phyloP scores from a whole-genome alignment of 2,329 filamentous ascomycete species.

The Cercospora sesami region DNA sequence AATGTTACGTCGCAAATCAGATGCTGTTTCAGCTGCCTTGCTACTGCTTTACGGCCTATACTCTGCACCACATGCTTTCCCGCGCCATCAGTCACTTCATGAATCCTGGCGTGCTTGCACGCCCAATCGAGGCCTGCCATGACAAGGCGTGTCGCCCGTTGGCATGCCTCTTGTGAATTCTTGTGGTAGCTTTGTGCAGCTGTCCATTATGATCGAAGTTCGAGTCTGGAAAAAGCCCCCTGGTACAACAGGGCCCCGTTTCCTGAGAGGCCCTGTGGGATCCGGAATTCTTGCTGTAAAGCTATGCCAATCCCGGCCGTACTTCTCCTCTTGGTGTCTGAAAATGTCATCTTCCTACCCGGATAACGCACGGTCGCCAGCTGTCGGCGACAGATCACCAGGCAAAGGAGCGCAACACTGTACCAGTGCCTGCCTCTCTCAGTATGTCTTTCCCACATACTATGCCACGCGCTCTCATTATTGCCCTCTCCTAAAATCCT shows the following conservation, averaged over 20 bases:
- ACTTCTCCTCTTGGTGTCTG: not conserved
- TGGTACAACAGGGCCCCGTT: not conserved
- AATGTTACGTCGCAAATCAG: not conserved
- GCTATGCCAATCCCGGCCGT: not conserved
- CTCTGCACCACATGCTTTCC: not conserved
- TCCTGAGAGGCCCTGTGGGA: not conserved
- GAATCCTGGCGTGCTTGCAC: not conserved
- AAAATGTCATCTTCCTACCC: not conserved
- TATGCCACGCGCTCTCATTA: not conserved
- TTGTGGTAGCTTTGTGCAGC: not conserved
- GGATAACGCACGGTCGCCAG: not conserved
- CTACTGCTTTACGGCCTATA: not conserved
- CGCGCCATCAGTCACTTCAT: not conserved
- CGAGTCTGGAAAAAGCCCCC: not conserved
- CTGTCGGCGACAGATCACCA: not conserved
- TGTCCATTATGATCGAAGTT: not conserved
- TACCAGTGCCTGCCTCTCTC: too few species aligned
- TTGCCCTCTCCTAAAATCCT: slow-evolving; percentile 1
- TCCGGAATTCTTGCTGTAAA: not conserved
- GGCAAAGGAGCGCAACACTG: not conserved
- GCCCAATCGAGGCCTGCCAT: not conserved
- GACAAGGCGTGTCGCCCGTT: not conserved
- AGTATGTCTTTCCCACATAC: not conserved
- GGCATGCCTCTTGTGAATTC: not conserved
- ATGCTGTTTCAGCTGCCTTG: not conserved